Evolutionary conservation across 1,139 yeast genomes (phyloP), one percentile per base, ranked within the genome.

Genomic region (Pneumocystis murina): DNA sequence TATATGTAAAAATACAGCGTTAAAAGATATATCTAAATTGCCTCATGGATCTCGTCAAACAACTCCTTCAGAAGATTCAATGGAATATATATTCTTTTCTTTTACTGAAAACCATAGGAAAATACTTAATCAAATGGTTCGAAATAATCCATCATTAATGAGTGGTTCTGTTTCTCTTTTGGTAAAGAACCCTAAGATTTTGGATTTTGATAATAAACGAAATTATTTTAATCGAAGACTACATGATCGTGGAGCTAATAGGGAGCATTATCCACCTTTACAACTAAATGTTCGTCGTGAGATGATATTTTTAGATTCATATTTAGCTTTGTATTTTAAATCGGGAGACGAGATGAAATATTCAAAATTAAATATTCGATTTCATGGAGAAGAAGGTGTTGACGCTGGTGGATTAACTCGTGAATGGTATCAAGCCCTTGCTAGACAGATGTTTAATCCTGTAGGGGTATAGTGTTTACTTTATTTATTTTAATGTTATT

Each of bases 351-450:
- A 87, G 66, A 84, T 91, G 72, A 83, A 85, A 70, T 80, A 82
- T 63, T 82, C 92, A 3, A 84, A 86, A 68, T 77, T 92, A 69
- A 92, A 87, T 64, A 84, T 94, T 59, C 81, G 81, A 40, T 94
- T 94, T 76, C 86, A 85, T 69, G 96, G 96, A 3, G 99, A 94
- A 73, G 87, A 87, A 65, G 99, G 98, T 69, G 88, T 92, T 62
- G 99, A 94, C 78, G 98, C 97, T 2, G 99, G 99, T 69, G 99
- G 99, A 62, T 86, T 94, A 30, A 89, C 97, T 0, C 80, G 98
- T 71, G 99, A 94, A 74, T 94, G 98, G 98, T 91, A 86, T 71
- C 97, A 90, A 72, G 96, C 91, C 10, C 76, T 94, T 65, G 86
- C 97, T 0, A 79, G 97, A 67, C 97, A 92, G 74, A 91, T 94